Conservation (phyloP, 2,329 filamentous ascomycete species). For the Colletotrichum camelliae region DNA sequence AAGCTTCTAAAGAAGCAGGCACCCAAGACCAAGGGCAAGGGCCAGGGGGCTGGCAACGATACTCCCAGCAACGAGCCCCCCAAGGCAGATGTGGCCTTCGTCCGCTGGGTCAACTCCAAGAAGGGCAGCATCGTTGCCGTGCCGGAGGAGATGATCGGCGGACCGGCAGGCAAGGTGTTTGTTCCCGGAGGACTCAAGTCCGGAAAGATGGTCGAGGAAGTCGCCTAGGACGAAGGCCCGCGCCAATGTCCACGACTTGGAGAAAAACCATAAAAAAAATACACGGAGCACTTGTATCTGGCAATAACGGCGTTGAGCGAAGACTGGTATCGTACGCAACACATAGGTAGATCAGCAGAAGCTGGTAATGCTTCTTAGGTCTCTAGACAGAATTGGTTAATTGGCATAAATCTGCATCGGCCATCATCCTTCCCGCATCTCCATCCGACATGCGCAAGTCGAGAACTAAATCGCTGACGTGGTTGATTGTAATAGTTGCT, state of each 20-base stretch:
- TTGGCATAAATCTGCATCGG: not conserved
- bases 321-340: not conserved
- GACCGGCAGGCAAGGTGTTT: slow-evolving; percentile 68
- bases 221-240: slow-evolving; percentile 38
- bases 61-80: slow-evolving; percentile 51
- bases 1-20: slow-evolving; percentile 87
- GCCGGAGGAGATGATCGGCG: slow-evolving; percentile 70
- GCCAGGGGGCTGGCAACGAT: slow-evolving; percentile 49
- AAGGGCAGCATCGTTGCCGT: slow-evolving; percentile 68
- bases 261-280: not conserved
- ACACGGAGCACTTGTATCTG: not conserved
- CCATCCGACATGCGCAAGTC: not conserved
- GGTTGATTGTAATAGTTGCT: not conserved
- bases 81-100: slow-evolving; percentile 64
- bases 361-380: not conserved
- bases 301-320: not conserved
- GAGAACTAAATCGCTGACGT: not conserved
- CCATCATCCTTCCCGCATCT: not conserved
- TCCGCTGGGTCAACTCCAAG: slow-evolving; percentile 74
- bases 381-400: not conserved
- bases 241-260: not conserved
- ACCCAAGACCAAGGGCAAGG: slow-evolving; percentile 71
- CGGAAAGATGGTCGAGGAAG: slow-evolving; percentile 61
- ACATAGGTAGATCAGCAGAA: not conserved
- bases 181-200: slow-evolving; percentile 34